Percentiles rank a stretch among this genome's conserved stretches.
Conservation (phyloP, 2,329 filamentous ascomycete genomes). For the Aspergillus brunneoviolaceus region DNA sequence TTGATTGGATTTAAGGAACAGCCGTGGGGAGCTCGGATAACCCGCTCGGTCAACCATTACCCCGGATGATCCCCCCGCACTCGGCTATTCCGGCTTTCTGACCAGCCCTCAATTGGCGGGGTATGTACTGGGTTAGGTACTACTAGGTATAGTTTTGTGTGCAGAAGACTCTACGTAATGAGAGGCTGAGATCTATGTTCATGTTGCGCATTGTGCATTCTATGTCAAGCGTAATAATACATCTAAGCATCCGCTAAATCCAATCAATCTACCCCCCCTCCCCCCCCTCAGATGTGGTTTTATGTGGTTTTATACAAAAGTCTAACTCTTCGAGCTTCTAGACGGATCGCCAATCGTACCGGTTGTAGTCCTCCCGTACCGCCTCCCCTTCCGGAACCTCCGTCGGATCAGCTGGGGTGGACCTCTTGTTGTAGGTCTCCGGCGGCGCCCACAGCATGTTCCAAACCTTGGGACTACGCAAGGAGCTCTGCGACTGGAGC, state of each 20-base stretch:
- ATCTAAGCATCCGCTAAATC: neutral
- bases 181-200: no score
- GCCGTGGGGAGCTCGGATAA: neutral
- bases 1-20: neutral
- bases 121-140: neutral
- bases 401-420: neutral
- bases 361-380: constrained; percentile 11
- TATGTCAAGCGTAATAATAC: neutral
- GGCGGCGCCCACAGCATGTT: constrained; percentile 29
- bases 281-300: no score
- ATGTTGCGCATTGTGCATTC: neutral
- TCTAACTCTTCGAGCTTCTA: constrained; percentile 1
- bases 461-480: constrained; percentile 30
- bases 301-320: no score
- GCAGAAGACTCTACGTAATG: no score
- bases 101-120: neutral
- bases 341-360: constrained; percentile 20
- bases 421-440: constrained; percentile 12
- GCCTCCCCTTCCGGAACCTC: constrained; percentile 1
- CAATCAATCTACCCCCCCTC: neutral
- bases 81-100: neutral
- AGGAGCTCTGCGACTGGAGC: constrained; percentile 20
- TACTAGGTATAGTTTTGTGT: no score
- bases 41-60: neutral
- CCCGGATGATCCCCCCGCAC: neutral